Base-by-base conservation (phyloP, 768 basidiomycete genomes). In the Nevesoporus exiguus region DNA sequence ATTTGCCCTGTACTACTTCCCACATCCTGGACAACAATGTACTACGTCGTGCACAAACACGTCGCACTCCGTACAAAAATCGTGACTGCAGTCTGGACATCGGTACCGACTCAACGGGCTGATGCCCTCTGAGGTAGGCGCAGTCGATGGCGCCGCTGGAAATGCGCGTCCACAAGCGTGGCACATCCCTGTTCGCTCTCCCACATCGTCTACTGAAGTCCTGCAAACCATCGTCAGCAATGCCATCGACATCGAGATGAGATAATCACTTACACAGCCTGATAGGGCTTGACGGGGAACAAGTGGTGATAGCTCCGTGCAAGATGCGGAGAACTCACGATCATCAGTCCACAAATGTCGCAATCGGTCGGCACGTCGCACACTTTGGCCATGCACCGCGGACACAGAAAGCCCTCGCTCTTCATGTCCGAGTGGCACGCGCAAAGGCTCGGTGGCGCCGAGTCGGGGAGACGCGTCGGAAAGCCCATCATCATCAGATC, bases 401-500 rank as follows among this genome's bases (percentile, higher is more conserved):
- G 97, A 70, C 97, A 99, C 17, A 96, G 78, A 72, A 95, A 99
- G 4, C 96, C 97, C 57, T 91, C 88, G 68, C 86, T 87, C 71
- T 90, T 93, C 71, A 99, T 77, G 60, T 92, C 84, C 14, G 90
- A 90, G 70, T 99, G 97, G 66, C 97, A 99, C 7, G 85, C 91
- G 65, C 97, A 99, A 19, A 98, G 76, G 50, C 88, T 87, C 8
- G 86, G 86, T 31, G 86, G 85, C 4, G 87, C 89, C 10, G 84
- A 83, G 61, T 90, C 88, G 0, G 95, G 91, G 7, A 97, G 77
- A 17, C 94, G 85, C 15, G 90, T 93, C 2, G 97, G 97, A 72
- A 99, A 99, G 9, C 97, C 97, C 93, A 99, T 98, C 81, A 97
- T 90, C 90, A 99, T 97, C 49, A 99, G 76, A 73, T 98, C 96